phyloP scores from a whole-genome alignment of 2,329 filamentous ascomycete genomes.

The Tolypocladium endophyticum region DNA sequence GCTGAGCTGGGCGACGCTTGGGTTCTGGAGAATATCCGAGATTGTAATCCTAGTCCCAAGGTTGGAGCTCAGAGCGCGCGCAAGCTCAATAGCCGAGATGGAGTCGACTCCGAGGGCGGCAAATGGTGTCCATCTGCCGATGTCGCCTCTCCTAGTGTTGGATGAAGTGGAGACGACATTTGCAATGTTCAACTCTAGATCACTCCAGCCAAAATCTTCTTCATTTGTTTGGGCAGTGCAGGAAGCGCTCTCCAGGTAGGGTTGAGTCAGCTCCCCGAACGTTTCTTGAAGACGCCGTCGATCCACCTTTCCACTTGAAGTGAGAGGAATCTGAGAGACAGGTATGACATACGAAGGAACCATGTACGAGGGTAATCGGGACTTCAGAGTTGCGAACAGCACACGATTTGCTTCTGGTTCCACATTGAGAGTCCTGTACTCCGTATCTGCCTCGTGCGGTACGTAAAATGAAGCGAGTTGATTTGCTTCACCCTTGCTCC shows the following conservation, averaged over 20 bases:
- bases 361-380: slow-evolving; percentile 64
- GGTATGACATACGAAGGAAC: slow-evolving; percentile 65
- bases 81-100: slow-evolving; percentile 64
- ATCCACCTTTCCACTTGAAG: slow-evolving; percentile 66
- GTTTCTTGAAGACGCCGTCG: slow-evolving; percentile 36
- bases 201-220: slow-evolving; percentile 34
- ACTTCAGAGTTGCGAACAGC: slow-evolving; percentile 44
- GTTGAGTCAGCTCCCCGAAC: slow-evolving; percentile 34
- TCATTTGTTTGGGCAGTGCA: slow-evolving; percentile 14
- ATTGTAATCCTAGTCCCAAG: slow-evolving; percentile 46
- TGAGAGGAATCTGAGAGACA: slow-evolving; percentile 58
- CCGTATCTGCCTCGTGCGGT: slow-evolving; percentile 16
- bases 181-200: slow-evolving; percentile 46
- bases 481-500: slow-evolving; percentile 25
- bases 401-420: slow-evolving; percentile 22
- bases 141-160: slow-evolving; percentile 27
- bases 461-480: slow-evolving; percentile 64
- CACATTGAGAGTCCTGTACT: slow-evolving; percentile 27
- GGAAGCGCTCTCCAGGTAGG: slow-evolving; percentile 29
- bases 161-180: slow-evolving; percentile 41
- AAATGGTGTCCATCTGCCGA: slow-evolving; percentile 61
- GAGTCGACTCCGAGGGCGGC: slow-evolving; percentile 75
- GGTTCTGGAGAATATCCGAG: slow-evolving; percentile 57
- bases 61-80: slow-evolving; percentile 40
- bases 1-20: slow-evolving; percentile 54